Base-by-base conservation (phyloP, 2,329 filamentous ascomycete species). In the Neonectria magnoliae region DNA sequence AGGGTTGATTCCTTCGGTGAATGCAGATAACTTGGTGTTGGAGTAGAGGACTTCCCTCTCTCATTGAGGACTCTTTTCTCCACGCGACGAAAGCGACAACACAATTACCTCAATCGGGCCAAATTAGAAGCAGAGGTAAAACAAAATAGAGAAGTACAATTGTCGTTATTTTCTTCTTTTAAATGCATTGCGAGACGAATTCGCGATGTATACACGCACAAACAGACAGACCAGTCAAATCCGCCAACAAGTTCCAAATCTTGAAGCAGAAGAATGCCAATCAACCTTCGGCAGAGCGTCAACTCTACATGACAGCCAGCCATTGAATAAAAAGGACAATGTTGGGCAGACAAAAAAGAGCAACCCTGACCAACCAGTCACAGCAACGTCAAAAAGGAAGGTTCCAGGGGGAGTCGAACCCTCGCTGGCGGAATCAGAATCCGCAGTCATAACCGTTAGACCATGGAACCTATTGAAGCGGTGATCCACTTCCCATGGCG, bases 341-440 rank as follows among this genome's bases (percentile, higher is more conserved):
- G 27, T 10, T 0, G 20, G 3, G 22, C 4, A 11, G 10, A n/a
- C 36, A 9, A 42, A 16, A 52, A 47, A 16, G n/a, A 29, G 10
- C 22, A 36, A 7, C 22, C 41, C 3, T 2, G 8, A 20, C n/a
- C 31, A 33, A 10, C 14, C 31, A 48, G 9, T 7, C n/a, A 2
- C 8, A 2, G 6, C 6, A 20, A 31, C 2, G 0, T 2, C 42
- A 64, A 60, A 70, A 70, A 61, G 31, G 60, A 36, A 72, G 70
- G 70, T 72, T 59, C 51, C 68, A 62, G 70, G 33, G 70, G 70
- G 70, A 72, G 70, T 72, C 70, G 70, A 72, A 72, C 70, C 70
- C 70, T 69, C 70, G 70, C 70, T 72, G 70, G 70, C 70, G 70
- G 70, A 72, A 72, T 72, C 70, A 72, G 70, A 72, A 72, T 72